These are phyloP conservation scores for Sclerotinia trifoliorum DNA, from an alignment of 2,329 filamentous ascomycete genomes.

Conservation along the genomic window DNA sequence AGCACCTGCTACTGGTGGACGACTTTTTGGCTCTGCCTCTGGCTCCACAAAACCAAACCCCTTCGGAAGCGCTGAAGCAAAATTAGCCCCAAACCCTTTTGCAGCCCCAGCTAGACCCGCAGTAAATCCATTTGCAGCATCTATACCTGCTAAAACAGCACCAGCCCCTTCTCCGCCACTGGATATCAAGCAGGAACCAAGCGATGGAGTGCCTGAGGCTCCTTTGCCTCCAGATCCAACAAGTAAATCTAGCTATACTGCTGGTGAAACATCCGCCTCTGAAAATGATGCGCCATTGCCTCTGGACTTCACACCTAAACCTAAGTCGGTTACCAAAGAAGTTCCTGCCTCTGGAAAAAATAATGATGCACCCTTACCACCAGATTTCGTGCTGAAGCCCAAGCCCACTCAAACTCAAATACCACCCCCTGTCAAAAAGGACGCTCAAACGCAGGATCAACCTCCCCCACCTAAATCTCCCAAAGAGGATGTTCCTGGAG, in stretches of 20 bases:
- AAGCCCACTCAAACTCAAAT: slow-evolving; percentile 24
- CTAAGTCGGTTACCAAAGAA: slow-evolving; percentile 20
- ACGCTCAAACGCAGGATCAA: slow-evolving; percentile 25
- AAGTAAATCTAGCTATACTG: slow-evolving; percentile 39
- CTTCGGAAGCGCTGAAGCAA: slow-evolving; percentile 24
- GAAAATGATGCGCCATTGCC: slow-evolving; percentile 44
- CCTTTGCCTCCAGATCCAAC: slow-evolving; percentile 48
- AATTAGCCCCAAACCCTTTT: slow-evolving; percentile 11
- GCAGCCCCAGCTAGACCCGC: slow-evolving; percentile 14
- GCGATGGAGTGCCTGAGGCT: slow-evolving; percentile 37
- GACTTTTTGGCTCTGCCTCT: slow-evolving; percentile 30
- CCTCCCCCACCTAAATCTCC: slow-evolving; percentile 32
- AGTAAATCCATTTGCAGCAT: slow-evolving; percentile 30
- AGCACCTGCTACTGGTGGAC: slow-evolving; percentile 22
- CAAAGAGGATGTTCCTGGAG: slow-evolving; percentile 35
- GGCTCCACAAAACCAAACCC: slow-evolving; percentile 26
- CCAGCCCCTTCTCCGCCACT: slow-evolving; percentile 28
- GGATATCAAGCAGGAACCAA: slow-evolving; percentile 36
- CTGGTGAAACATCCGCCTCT: slow-evolving; percentile 45
- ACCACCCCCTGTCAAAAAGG: slow-evolving; percentile 17
- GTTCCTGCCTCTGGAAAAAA: slow-evolving; percentile 29
- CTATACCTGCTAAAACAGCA: slow-evolving; percentile 14
- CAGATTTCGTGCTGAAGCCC: slow-evolving; percentile 39
- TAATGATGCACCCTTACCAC: slow-evolving; percentile 44
- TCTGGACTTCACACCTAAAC: slow-evolving; percentile 41